phyloP scores from a whole-genome alignment of 2,329 filamentous ascomycete genomes.

The Cladosporium sp. region DNA sequence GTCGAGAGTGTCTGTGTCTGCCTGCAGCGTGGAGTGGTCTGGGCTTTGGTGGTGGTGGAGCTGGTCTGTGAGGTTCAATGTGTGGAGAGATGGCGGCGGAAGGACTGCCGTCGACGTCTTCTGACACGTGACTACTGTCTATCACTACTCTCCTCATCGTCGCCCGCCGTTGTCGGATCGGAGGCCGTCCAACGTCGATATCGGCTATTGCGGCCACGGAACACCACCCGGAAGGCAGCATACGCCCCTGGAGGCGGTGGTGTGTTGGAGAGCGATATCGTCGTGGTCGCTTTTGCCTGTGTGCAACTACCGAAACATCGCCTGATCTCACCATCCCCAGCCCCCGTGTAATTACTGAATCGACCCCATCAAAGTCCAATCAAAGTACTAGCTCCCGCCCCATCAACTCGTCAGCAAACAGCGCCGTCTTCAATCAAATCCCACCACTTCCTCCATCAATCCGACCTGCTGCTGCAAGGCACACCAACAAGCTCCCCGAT shows the following conservation, averaged over 20 bases:
- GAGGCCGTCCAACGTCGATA: neutral
- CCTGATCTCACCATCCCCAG: neutral
- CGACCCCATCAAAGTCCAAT: constrained; percentile 10
- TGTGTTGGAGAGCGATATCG: neutral
- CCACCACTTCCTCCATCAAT: constrained; percentile 14
- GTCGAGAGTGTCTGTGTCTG: constrained; percentile 1
- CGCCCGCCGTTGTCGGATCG: constrained; percentile 14
- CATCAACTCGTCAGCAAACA: neutral
- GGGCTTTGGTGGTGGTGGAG: constrained; percentile 13
- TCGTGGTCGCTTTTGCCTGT: neutral
- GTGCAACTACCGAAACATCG: constrained; percentile 2
- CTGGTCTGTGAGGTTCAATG: neutral
- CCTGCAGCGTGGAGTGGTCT: constrained; percentile 4
- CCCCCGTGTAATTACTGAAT: neutral
- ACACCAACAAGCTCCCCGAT: constrained; percentile 15
- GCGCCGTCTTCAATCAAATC: constrained; percentile 11
- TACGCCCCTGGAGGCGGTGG: neutral
- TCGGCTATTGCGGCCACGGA: constrained; percentile 16
- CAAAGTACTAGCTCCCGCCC: constrained; percentile 7
- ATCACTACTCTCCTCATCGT: neutral
- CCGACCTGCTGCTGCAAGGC: constrained; percentile 20
- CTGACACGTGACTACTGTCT: neutral
- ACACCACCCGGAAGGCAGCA: neutral
- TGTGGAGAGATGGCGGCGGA: constrained; percentile 8
- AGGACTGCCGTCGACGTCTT: neutral